phyloP scores from a whole-genome alignment of 106 monocot species.

The Dendrobium chrysotoxum region DNA sequence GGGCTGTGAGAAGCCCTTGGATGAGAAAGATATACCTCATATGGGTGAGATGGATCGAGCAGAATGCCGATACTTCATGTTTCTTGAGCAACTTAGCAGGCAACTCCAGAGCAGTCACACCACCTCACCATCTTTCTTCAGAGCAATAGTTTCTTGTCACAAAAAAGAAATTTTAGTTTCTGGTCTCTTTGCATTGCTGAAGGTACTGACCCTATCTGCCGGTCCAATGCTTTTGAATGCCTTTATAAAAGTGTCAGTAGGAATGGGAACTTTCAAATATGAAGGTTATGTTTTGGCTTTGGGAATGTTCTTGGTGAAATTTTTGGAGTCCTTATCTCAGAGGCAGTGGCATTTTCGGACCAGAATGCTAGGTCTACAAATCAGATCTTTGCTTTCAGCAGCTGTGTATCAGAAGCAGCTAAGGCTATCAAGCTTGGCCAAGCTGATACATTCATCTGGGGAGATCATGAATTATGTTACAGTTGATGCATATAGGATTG shows the following conservation, averaged over 20 bases:
- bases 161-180: slow-evolving; percentile 47
- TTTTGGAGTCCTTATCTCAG: slow-evolving; percentile 67
- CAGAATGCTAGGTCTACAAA: slow-evolving; percentile 40
- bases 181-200: slow-evolving; percentile 72
- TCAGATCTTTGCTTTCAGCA: slow-evolving; percentile 63
- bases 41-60: slow-evolving; percentile 48
- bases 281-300: slow-evolving; percentile 47
- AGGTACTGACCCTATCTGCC: slow-evolving; percentile 47
- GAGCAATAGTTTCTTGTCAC: slow-evolving; percentile 45
- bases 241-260: slow-evolving; percentile 57
- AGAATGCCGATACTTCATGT: slow-evolving; percentile 26
- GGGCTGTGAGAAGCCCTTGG: slow-evolving; percentile 57
- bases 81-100: slow-evolving; percentile 31
- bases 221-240: slow-evolving; percentile 69
- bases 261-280: slow-evolving; percentile 21
- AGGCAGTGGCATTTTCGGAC: slow-evolving; percentile 74
- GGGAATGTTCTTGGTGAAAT: slow-evolving; percentile 39
- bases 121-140: slow-evolving; percentile 25
- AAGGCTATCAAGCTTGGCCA: slow-evolving; percentile 52
- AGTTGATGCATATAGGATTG: slow-evolving; percentile 91
- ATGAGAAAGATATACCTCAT: slow-evolving; percentile 59
- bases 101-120: slow-evolving; percentile 16
- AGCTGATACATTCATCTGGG: slow-evolving; percentile 61
- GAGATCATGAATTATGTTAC: slow-evolving; percentile 88
- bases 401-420: slow-evolving; percentile 59